Evolutionary conservation across 805 yeast species (phyloP).

Genomic region (Wickerhamiella galacta): DNA sequence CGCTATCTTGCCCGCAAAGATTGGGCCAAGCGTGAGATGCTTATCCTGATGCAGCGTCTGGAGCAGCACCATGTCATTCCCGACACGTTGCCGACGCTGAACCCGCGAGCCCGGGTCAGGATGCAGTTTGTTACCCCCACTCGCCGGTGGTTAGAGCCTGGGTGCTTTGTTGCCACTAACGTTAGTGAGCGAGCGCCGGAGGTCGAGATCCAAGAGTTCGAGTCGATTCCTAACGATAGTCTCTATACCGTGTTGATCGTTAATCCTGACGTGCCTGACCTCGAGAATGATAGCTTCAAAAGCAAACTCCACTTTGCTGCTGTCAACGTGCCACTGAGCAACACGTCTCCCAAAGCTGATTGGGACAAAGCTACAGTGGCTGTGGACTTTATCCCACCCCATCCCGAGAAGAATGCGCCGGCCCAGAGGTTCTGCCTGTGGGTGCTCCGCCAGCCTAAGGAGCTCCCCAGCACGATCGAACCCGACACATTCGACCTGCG

Average conservation of each 20-base stretch:
- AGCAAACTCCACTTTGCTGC: conserved; percentile 70
- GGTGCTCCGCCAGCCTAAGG: conserved; percentile 62
- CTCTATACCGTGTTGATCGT: conserved; percentile 66
- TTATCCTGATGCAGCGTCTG: conserved; percentile 80
- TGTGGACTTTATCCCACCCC: conserved; percentile 58
- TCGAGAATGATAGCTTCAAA: conserved; percentile 45
- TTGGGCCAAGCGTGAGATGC: conserved; percentile 57
- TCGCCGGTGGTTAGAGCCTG: conserved; percentile 60
- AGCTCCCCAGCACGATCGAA: conserved; percentile 13
- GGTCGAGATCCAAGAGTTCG: conserved; percentile 59
- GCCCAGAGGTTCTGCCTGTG: conserved; percentile 72
- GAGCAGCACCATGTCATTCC: conserved; percentile 79
- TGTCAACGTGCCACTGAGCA: conserved; percentile 43
- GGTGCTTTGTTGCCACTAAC: conserved; percentile 51
- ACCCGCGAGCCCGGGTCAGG: conserved; percentile 60
- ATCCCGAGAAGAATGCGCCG: conserved; percentile 77
- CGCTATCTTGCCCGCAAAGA: conserved; percentile 47
- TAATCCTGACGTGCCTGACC: conserved; percentile 83
- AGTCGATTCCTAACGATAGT: conserved; percentile 29
- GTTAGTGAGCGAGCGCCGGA: conserved; percentile 66
- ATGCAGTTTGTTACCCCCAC: conserved; percentile 31
- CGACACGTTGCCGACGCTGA: conserved; percentile 80
- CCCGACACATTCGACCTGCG: conserved; percentile 54
- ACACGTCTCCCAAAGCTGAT: conserved; percentile 40
- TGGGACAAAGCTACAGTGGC: conserved; percentile 26